Evolutionary conservation across 768 basidiomycete species (phyloP), one percentile per base, ranked within the genome.

Genomic region (Tylopilus intermedius): DNA sequence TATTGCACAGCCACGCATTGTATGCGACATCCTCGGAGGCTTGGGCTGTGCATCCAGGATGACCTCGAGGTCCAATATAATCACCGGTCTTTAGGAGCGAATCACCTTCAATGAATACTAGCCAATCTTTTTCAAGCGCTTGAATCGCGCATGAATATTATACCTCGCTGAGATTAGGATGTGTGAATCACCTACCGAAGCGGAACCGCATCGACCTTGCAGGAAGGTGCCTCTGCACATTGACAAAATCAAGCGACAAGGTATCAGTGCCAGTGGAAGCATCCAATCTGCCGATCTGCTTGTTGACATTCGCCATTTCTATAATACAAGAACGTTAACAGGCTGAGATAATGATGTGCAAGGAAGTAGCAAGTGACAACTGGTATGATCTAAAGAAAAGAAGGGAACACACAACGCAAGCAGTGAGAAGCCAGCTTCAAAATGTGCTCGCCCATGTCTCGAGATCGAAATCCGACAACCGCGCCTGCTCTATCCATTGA

Each of bases 371-470:
- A 66, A 54, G 54, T 59, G 65, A 57, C 54, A 58, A 24, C 53
- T 59, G 67, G 63, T 58, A 64, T 67, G 54, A 59, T 57, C 50
- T 55, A 55, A 50, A 44, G 53, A 43, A 55, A 49, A 43, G 45
- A 56, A 4, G 21, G 49, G 47, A 24, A 54, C 29, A 48, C 42
- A 54, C 42, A 41, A 57, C 30, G 39, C 18, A 54, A 56, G 50
- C 49, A 54, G 43, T 47, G 56, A 59, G 57, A 51, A 60, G 45
- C 55, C 53, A 51, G 58, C 58, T 75, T 30, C 69, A 89, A 64
- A 88, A 82, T 32, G 84, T 87, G 68, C 74, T 84, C 24, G 90
- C 88, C 86, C 89, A 93, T 45, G 79, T 81, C 67, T 87, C 83
- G 50, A 92, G 74, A 67, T 93, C 87, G 47, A 90, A 75, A 24